Percentiles rank a stretch among this genome's conserved stretches.
Evolutionary conservation across 495 filamentous ascomycete species (phyloP).

Genomic region (Xylaria sp.): DNA sequence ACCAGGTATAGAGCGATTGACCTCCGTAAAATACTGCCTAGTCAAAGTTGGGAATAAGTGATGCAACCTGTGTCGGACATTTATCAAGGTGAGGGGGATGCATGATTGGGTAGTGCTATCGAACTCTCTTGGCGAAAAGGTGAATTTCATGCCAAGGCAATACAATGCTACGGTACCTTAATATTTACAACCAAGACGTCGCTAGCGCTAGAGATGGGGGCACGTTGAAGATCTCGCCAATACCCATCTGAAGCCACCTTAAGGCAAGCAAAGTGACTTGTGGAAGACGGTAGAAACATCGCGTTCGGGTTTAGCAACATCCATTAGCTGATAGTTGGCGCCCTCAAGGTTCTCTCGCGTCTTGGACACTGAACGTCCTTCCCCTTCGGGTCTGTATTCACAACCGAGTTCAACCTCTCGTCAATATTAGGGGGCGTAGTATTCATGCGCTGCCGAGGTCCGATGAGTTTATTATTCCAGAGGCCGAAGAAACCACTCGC

Average conservation of each 20-base stretch:
- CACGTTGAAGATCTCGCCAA: neutral
- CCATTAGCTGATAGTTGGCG: neutral
- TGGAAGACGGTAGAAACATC: neutral
- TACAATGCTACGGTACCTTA: constrained; percentile 2
- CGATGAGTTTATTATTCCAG: neutral
- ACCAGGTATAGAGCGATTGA: neutral
- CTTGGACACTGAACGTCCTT: neutral
- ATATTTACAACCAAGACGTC: constrained; percentile 2
- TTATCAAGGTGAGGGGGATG: neutral
- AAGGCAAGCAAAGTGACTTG: neutral
- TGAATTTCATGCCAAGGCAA: constrained; percentile 5
- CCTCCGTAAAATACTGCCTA: neutral
- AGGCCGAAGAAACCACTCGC: neutral
- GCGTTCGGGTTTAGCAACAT: neutral
- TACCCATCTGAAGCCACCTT: neutral
- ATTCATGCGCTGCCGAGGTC: constrained; percentile 6
- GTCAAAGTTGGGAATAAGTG: constrained; percentile 5
- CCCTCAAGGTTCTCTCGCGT: neutral
- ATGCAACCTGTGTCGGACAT: constrained; percentile 5
- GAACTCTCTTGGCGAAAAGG: constrained; percentile 2
- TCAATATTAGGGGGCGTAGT: neutral
- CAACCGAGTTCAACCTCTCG: neutral
- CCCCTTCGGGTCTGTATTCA: constrained; percentile 5
- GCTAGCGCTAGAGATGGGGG: neutral
- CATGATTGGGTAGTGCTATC: constrained; percentile 1